Percentiles rank a stretch among this genome's conserved stretches.
Conservation (phyloP, 139 green algal genomes). For the Chara braunii region DNA sequence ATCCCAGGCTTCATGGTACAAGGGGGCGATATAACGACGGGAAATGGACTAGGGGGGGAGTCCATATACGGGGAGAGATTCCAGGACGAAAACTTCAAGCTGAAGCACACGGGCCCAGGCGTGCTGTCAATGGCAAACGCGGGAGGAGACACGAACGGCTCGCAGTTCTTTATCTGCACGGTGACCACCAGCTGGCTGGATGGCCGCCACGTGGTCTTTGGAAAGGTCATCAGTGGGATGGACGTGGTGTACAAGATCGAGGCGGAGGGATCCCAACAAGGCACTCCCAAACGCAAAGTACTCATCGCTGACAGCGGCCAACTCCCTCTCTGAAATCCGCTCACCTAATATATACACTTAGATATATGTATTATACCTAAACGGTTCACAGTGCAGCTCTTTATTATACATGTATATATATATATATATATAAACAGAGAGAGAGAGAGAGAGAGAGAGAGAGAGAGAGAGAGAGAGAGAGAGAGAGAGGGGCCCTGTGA, state of each 20-base stretch:
- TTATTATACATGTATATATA: too few relatives aligned
- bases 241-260: constrained; percentile 88
- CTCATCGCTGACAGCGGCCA: constrained; percentile 37
- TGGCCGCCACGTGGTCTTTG: constrained; percentile 84
- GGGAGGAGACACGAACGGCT: constrained; percentile 61
- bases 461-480: too few relatives aligned
- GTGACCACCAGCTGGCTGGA: constrained; percentile 47
- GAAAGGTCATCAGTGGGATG: constrained; percentile 88
- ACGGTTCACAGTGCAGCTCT: too few relatives aligned
- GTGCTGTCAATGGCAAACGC: constrained; percentile 52
- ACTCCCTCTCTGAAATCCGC: constrained; percentile 19
- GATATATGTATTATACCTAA: too few relatives aligned
- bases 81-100: constrained; percentile 57
- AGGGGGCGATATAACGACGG: constrained; percentile 50
- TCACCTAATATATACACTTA: too few relatives aligned
- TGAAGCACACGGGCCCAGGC: constrained; percentile 14
- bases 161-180: constrained; percentile 62
- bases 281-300: constrained; percentile 10
- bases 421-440: too few relatives aligned
- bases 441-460: too few relatives aligned
- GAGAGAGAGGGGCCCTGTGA: too few relatives aligned
- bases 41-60: constrained; percentile 51
- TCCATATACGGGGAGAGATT: constrained; percentile 52
- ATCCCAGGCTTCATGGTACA: constrained; percentile 51
- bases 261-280: constrained; percentile 51